phyloP scores from a whole-genome alignment of 139 green algal species.

The Coccomyxa sp. region DNA sequence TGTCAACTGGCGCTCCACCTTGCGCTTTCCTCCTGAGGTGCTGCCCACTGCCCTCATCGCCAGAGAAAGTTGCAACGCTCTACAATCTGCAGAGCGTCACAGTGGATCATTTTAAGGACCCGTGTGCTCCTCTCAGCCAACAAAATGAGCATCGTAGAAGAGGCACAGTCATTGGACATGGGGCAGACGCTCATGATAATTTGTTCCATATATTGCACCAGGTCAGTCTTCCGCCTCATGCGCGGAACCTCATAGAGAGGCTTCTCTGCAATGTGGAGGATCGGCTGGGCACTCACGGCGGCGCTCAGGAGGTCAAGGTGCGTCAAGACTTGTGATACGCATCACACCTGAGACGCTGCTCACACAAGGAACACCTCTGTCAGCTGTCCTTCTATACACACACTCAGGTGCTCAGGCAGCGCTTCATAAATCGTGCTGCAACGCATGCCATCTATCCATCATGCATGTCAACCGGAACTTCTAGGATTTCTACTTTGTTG shows the following conservation, averaged over 20 bases:
- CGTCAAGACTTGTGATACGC: neutral
- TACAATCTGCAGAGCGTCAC: no score
- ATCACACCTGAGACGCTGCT: neutral
- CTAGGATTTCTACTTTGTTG: no score
- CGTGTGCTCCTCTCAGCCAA: no score
- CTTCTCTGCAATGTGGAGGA: slow-evolving; percentile 96
- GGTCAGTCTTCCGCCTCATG: slow-evolving; percentile 27
- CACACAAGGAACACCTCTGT: neutral
- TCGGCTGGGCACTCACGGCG: slow-evolving; percentile 69
- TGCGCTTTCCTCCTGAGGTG: slow-evolving; percentile 83
- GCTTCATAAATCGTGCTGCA: neutral
- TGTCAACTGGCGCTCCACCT: slow-evolving; percentile 90
- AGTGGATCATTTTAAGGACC: no score
- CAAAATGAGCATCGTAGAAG: no score
- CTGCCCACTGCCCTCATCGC: neutral
- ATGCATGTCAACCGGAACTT: no score
- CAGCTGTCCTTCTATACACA: neutral
- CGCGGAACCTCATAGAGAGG: slow-evolving; percentile 78
- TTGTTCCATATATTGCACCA: slow-evolving; percentile 1
- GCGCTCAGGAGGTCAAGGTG: slow-evolving; percentile 63
- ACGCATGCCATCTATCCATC: neutral
- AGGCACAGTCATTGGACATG: no score
- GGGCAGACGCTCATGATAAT: no score
- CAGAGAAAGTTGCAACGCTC: no score
- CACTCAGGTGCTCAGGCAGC: no score